Percentiles rank a stretch among this genome's conserved stretches.
Evolutionary conservation across 176 grass and related monocot genomes (phyloP).

Genomic region (Oryza nivara): DNA sequence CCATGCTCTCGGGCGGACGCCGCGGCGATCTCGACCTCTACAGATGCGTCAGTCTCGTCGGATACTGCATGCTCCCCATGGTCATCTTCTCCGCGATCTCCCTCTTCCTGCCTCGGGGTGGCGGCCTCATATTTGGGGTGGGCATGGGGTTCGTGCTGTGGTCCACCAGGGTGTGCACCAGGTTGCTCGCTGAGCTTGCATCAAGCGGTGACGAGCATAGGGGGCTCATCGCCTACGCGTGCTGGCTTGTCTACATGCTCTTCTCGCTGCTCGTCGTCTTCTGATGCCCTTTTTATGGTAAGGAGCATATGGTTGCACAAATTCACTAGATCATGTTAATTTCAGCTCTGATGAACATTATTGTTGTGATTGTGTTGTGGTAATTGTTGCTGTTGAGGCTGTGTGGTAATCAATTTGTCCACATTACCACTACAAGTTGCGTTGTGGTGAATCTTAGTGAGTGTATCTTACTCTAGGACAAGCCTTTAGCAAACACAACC

Average conservation of each 20-base stretch:
- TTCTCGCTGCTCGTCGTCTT: slow-evolving; percentile 95
- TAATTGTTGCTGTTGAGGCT: not conserved
- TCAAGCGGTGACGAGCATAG: slow-evolving; percentile 86
- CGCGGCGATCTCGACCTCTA: slow-evolving; percentile 87
- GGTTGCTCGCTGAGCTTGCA: slow-evolving; percentile 81
- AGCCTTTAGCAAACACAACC: not conserved
- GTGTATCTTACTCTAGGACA: not conserved
- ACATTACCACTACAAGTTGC: not conserved
- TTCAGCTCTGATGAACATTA: slow-evolving; percentile 5
- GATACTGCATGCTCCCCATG: slow-evolving; percentile 98
- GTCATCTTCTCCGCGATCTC: slow-evolving; percentile 94
- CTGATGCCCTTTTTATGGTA: slow-evolving; percentile 46
- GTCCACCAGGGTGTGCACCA: slow-evolving; percentile 86
- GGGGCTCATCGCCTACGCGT: slow-evolving; percentile 79
- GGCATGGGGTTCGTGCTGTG: slow-evolving; percentile 83
- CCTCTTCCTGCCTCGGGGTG: slow-evolving; percentile 79
- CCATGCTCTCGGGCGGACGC: slow-evolving; percentile 80
- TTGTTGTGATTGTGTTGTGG: not conserved
- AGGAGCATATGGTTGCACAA: slow-evolving; percentile 19
- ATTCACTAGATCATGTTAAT: slow-evolving; percentile 6
- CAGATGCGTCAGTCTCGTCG: slow-evolving; percentile 85
- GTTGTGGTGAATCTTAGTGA: not conserved
- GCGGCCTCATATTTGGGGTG: slow-evolving; percentile 69
- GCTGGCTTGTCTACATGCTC: slow-evolving; percentile 94
- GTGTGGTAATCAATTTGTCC: not conserved